Conservation (phyloP, 2,329 filamentous ascomycete species). For the Metarhizium rileyi region DNA sequence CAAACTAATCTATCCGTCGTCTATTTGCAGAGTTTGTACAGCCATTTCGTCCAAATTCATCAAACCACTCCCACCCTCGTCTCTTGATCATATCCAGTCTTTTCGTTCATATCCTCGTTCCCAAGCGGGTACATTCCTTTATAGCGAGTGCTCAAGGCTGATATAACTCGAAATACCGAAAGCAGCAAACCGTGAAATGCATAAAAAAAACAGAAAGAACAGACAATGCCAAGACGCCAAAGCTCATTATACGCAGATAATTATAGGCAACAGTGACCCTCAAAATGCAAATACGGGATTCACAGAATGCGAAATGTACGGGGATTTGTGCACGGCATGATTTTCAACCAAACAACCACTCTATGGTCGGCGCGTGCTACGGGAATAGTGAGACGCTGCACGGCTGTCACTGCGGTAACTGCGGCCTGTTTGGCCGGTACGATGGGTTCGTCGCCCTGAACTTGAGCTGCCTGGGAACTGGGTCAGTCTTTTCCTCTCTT, state of each 20-base stretch:
- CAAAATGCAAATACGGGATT: neutral
- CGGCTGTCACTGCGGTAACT: slow-evolving; percentile 5
- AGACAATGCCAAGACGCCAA: neutral
- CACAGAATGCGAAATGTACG: neutral
- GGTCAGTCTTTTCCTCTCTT: neutral
- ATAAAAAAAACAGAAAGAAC: neutral
- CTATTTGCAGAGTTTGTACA: neutral
- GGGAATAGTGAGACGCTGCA: slow-evolving; percentile 5
- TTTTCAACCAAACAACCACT: slow-evolving; percentile 3
- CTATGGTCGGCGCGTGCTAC: slow-evolving; percentile 2
- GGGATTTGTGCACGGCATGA: neutral
- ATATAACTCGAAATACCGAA: neutral
- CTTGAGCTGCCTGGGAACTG: slow-evolving; percentile 13
- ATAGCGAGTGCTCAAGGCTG: neutral
- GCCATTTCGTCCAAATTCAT: neutral
- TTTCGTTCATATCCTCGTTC: neutral
- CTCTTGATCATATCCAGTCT: neutral
- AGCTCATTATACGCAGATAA: neutral
- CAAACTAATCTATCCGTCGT: neutral
- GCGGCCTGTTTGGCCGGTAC: slow-evolving; percentile 2
- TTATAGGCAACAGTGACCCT: neutral
- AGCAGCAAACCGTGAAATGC: neutral
- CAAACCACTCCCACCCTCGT: neutral
- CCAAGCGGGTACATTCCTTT: neutral
- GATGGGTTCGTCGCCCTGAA: slow-evolving; percentile 12